Evolutionary conservation across 2,329 filamentous ascomycete genomes (phyloP), one percentile per base, ranked within the genome.

Genomic region (Verticillium zaregamsianum): DNA sequence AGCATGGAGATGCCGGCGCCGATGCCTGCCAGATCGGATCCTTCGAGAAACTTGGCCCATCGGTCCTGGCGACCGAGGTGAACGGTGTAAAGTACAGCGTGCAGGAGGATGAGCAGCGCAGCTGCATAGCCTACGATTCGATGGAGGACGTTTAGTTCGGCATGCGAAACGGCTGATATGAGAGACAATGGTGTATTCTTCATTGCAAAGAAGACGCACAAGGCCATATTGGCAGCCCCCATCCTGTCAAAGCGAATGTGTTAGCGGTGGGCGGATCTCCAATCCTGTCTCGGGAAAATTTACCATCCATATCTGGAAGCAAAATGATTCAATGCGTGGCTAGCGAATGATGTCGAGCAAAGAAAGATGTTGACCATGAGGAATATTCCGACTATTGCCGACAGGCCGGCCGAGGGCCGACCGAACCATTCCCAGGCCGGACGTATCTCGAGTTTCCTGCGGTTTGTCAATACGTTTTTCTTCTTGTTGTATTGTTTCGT

Each of bases 121-220:
- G 77, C 76, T 1, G 74, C 72, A 52, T 81, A 82, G 3, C 80
- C 80, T 3, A 74, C 75, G 3, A 78, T 35, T 7, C 33, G 33
- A 14, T 35, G 33, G 33, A 35, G 14, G 3, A 35, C 14, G 33
- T 35, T 35, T 12, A 35, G 3, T 35, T 35, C 6, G 14, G 3
- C 33, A 14, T 35, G 33, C 14, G 33, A 35, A 14, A 67, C 49
- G 77, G 76, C 64, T 84, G 14, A 81, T 63, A 52, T 76, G 12
- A 33, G 70, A 3, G 75, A 75, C 6, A 84, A 66, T 0, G 80
- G 80, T 0, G 80, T 82, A 61, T 83, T 82, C 61, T 80, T 81
- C 63, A 82, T 67, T 1, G 76, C 80, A 3, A 82, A 76, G 23
- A 79, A 74, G 5, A 81, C 70, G 11, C 73, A 73, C 37, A 82